Base-by-base conservation (phyloP, 148 eudicot species). In the Vaccinium darrowii region DNA sequence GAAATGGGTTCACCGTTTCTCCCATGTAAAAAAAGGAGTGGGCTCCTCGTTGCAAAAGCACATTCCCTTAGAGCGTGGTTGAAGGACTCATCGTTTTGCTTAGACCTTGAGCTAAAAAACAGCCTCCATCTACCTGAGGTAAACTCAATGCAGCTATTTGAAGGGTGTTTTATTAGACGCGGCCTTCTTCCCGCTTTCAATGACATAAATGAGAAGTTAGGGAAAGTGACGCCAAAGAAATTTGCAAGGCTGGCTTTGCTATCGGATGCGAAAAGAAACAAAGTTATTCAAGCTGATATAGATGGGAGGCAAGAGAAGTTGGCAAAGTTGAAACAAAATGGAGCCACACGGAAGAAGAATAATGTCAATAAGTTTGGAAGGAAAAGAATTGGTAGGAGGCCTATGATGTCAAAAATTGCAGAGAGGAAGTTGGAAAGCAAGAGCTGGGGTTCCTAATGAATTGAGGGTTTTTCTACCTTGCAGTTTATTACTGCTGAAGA, bases 1-100 rank as follows among this genome's bases (percentile, higher is more conserved):
- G 99, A 97, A 88, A 97, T 97, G 98, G 99, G 98, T 39, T 95
- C 99, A 60, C 99, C 99, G 16, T 97, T 97, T 90, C 87, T 97
- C 69, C 99, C 99, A 50, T 94, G 98, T 88, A 90, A 89, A 88
- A 93, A 96, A 82, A 89, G 97, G 56, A 91, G 81, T 56, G 99
- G 99, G 75, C 71, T 95, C 80, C 98, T 97, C 39, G 89, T 97
- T 25, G 98, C 99, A 54, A 95, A 95, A 90, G 98, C 96, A 14
- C 99, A 97, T 92, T 95, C 99, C 18, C 89, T 97, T 74, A 88
- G 95, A 83, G 88, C 93, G 98, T 97, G 99, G 99, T 79, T 97
- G 86, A 97, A 97, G 89, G 99, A 97, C 84, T 97, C 99, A 19
- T 93, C 98, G 3, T 94, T 94, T 82, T 95, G 98, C 91, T 89